phyloP scores from a whole-genome alignment of 2,329 filamentous ascomycete genomes.

The Fusarium cicatricum region DNA sequence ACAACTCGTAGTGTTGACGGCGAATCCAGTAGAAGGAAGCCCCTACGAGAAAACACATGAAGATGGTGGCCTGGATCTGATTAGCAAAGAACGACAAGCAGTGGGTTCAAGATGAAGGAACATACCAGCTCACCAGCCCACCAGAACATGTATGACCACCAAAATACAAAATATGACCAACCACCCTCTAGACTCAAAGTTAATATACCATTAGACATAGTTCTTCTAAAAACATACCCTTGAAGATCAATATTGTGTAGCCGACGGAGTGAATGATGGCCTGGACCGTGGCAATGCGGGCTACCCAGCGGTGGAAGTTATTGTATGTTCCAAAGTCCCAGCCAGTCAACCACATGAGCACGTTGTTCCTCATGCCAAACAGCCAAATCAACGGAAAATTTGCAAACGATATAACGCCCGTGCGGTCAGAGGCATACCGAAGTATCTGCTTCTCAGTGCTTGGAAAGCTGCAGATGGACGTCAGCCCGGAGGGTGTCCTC shows the following conservation, averaged over 20 bases:
- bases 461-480: conserved; percentile 45
- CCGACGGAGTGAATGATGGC: conserved; percentile 69
- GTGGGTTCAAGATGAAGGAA: neutral
- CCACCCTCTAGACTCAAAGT: conserved; percentile 46
- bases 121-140: conserved; percentile 58
- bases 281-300: conserved; percentile 67
- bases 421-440: conserved; percentile 69
- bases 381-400: conserved; percentile 72
- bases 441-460: conserved; percentile 47
- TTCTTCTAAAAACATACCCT: conserved; percentile 35
- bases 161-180: conserved; percentile 47
- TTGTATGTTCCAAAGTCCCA: conserved; percentile 75
- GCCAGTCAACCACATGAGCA: conserved; percentile 71
- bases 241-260: conserved; percentile 59
- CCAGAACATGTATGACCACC: conserved; percentile 57
- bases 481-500: neutral
- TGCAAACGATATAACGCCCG: conserved; percentile 69
- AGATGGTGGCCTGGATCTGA: conserved; percentile 48
- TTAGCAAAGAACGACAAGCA: fast-evolving
- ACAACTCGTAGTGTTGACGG: conserved; percentile 60
- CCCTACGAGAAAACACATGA: conserved; percentile 55
- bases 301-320: conserved; percentile 72
- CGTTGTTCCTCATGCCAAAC: conserved; percentile 72
- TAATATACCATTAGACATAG: neutral
- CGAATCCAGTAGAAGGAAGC: conserved; percentile 62